Base-by-base conservation (phyloP, 441 rosid species). In the Euphorbia corollata region DNA sequence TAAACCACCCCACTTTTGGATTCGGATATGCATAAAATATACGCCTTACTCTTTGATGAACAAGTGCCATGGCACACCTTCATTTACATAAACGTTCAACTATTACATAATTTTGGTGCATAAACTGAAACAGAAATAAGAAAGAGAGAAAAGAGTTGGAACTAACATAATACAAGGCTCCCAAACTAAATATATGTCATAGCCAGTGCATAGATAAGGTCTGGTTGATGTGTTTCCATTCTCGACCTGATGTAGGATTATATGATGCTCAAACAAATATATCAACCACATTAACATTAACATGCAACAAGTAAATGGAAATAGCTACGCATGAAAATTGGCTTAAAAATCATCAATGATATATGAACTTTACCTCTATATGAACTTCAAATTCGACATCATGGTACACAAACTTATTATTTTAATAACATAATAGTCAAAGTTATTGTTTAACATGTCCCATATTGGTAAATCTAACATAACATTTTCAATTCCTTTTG, bases 11-110 rank as follows among this genome's bases (percentile, higher is more conserved):
- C 0, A 86, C 85, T 8, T 65, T 77, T 5, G 80, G 80, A 73
- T 93, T 93, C 7, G 87, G 91, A 64, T 86, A 78, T 56, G 90
- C 91, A 30, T 80, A 89, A 78, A 91, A 93, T 67, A 91, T 84
- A 1, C 96, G 96, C 72, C 87, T 81, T 50, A 93, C 70, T 80
- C 99, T 82, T 68, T 93, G 96, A 79, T 93, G 97, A 64, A 91
- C 92, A 24, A 93, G 92, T 15, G 95, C 99, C 99, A 93, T 93
- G 6, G 97, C 96, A 73, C 97, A 91, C 97, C 99, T 90, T 73
- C 65, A 50, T 61, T 24, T 63, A 62, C 39, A 60, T 51, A 68
- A 36, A 36, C 8, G 0, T 5, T 36, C 41, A 2, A 36, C 8
- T 41, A 64, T 74, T 39, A 70, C 64, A 59, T 36, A 30, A 73